Evolutionary conservation across 2,329 filamentous ascomycete genomes (phyloP).

Genomic region (Fusarium beomiforme): DNA sequence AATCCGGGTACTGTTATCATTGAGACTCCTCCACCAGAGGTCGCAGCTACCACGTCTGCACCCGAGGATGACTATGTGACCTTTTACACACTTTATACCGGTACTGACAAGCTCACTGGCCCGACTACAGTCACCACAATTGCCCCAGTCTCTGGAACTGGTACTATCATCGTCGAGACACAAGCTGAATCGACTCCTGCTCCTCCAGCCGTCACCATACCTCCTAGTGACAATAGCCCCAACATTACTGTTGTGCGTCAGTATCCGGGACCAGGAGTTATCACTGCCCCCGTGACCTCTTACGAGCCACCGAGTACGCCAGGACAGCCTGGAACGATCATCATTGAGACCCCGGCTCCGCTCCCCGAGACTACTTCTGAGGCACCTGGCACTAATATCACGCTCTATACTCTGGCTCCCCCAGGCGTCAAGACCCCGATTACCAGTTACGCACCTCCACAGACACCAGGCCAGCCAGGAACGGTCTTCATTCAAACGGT

Average conservation of each 20-base stretch:
- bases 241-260: slow-evolving; percentile 23
- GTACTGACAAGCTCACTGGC: slow-evolving; percentile 7
- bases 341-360: slow-evolving; percentile 24
- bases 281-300: slow-evolving; percentile 21
- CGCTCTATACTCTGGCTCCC: slow-evolving; percentile 20
- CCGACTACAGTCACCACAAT: slow-evolving; percentile 21
- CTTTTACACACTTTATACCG: slow-evolving; percentile 20
- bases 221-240: slow-evolving; percentile 13
- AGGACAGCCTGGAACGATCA: slow-evolving; percentile 20
- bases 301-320: slow-evolving; percentile 17
- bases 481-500: slow-evolving; percentile 25
- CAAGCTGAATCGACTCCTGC: background rate
- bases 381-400: slow-evolving; percentile 9
- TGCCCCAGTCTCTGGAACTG: slow-evolving; percentile 21
- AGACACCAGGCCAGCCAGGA: slow-evolving; percentile 12
- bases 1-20: slow-evolving; percentile 30
- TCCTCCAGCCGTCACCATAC: slow-evolving; percentile 12
- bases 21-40: slow-evolving; percentile 10
- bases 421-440: background rate
- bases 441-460: slow-evolving; percentile 23
- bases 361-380: background rate
- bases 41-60: background rate
- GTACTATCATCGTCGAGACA: slow-evolving; percentile 29
- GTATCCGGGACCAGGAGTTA: slow-evolving; percentile 18
- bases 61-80: slow-evolving; percentile 15